Base-by-base conservation (phyloP, 2,329 filamentous ascomycete species). In the Chrysoporthe austroafricana region DNA sequence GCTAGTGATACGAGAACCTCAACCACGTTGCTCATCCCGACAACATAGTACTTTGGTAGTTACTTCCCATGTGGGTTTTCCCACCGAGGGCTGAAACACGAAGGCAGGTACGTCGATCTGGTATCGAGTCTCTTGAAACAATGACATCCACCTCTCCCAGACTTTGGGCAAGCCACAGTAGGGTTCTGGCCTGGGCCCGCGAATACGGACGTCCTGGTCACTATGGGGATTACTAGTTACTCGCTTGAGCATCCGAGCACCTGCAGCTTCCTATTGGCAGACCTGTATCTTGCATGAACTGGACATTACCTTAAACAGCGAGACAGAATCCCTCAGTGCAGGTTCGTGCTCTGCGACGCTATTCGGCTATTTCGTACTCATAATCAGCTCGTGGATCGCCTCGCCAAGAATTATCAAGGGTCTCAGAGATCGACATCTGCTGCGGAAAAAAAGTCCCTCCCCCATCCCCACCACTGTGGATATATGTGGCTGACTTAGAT, bases 261-360 rank as follows among this genome's bases (percentile, higher is more conserved):
- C 21, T 61, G 54, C 63, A 46, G 43, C 44, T 8, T 59, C 32
- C 43, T 32, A 66, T 62, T 67, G 62, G 52, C 34, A 57, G 65
- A 21, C 69, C 64, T 69, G 57, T 52, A 64, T 66, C 64, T 62
- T 67, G 69, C 67, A 67, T 66, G 54, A 64, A 68, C 43, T 62
- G 16, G 46, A 39, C 42, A 46, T 52, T 39, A 39, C 39, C 26
- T 52, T 34, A 42, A n/a, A 48, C 39, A n/a, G 39, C 21, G 50
- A 34, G n/a, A 52, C 46, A 46, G 32, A 65, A 34, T 54, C 63
- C 57, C 44, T 43, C 39, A 14, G 18, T 60, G 39, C n/a, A 16
- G n/a, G 36, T 39, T 26, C 36, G 36, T 44, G 36, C 26, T 43
- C 44, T 60, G 39, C 57, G 44, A 44, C 57, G 21, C 39, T 42